Evolutionary conservation across 2,329 filamentous ascomycete genomes (phyloP), one percentile per base, ranked within the genome.

Genomic region (Aspergillus thermomutatus): DNA sequence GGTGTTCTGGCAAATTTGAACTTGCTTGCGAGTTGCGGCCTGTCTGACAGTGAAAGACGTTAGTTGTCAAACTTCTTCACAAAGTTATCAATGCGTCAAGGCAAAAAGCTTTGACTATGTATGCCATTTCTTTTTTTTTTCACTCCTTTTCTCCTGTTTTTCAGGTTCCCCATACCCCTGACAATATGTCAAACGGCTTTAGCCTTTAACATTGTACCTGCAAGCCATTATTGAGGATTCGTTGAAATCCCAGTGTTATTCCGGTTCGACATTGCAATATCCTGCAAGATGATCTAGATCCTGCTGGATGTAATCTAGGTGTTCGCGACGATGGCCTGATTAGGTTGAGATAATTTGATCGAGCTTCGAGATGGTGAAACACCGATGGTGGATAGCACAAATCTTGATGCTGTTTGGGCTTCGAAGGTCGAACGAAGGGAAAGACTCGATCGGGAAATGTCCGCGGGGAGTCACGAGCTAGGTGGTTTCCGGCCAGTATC

Each of bases 321-420:
- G 40, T 43, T 21, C 40, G 19, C 17, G 10, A 21, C n/a, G n/a
- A 27, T 31, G 45, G 21, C 21, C 10, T 26, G 47, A 26, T 51
- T 10, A 28, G 28, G 28, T 37, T 23, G 26, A 47, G 21, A 45
- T n/a, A 45, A 49, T 49, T 45, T 19, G 54, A 50, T 52, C 49
- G 52, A 54, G 23, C 48, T 49, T 57, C 49, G 47, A 50, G 41
- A 52, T 41, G 43, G 52, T 60, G 55, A 57, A 60, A 57, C 57
- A 50, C 55, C 55, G 50, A 57, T 31, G 49, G 31, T 25, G n/a
- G 46, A 53, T 50, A 45, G 47, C n/a, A 25, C 37, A 19, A 50
- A 53, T 50, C 53, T 52, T 55, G 56, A 45, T 46, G 26, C 8
- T 34, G 21, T 21, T 11, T 43, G 37, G 17, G 17, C 2, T 2